Evolutionary conservation across 345 rosid species (phyloP).

Genomic region (Heritiera littoralis): DNA sequence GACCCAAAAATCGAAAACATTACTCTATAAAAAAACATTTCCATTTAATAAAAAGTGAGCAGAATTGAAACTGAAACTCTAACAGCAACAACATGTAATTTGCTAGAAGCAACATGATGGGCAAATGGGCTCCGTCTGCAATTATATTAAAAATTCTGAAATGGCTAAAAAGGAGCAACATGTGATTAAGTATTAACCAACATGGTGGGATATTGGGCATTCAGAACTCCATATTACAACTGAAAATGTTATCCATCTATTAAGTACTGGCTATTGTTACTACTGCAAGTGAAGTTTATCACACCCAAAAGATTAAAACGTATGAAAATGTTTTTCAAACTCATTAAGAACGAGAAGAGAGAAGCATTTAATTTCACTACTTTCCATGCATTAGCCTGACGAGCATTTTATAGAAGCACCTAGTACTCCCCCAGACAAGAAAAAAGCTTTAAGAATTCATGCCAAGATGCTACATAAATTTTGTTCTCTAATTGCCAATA

Average conservation of each 20-base stretch:
- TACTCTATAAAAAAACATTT: neutral
- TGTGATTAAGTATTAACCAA: neutral
- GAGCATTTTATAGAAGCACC: neutral
- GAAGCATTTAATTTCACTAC: neutral
- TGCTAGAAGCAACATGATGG: neutral
- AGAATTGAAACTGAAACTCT: neutral
- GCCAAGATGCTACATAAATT: neutral
- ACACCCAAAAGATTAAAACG: neutral
- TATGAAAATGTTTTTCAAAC: neutral
- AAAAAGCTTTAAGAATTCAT: neutral
- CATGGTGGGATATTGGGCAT: neutral
- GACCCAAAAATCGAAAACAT: neutral
- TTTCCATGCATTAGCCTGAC: neutral
- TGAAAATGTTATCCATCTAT: neutral
- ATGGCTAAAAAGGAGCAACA: neutral
- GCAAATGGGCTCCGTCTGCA: neutral
- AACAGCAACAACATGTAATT: neutral
- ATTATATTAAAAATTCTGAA: neutral
- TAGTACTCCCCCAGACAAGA: neutral
- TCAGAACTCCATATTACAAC: neutral
- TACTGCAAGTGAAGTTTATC: neutral
- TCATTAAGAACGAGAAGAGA: neutral
- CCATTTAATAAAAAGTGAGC: neutral
- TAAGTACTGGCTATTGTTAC: neutral
- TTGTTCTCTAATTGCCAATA: neutral